Evolutionary conservation across 75 land plant species (phyloP), one percentile per base, ranked within the genome.

Genomic region (Cryptomeria japonica): DNA sequence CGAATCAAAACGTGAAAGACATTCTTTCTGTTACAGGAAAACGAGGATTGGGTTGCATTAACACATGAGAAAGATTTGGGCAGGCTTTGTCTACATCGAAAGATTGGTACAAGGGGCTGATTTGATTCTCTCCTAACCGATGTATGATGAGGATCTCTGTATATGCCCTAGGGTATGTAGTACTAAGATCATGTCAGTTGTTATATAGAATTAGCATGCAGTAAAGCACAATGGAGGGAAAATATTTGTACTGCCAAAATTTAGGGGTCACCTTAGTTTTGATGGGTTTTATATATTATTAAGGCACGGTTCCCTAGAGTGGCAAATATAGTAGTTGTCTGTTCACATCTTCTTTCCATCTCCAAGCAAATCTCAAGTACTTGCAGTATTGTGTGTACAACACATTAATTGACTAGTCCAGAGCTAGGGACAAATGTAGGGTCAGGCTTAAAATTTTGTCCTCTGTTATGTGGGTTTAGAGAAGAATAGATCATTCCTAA

Each of bases 21-120:
- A 72, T 72, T 28, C 31, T 28, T 72, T 72, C 75, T 72, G 31
- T 73, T 32, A 10, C 7, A 15, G 36, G 2, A 10, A 82, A 82
- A 46, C 41, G 51, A 44, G 51, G 31, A 46, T 82, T 42, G 84
- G 32, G 34, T 22, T 82, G 22, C 47, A 46, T 28, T 82, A 42
- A 46, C 84, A 82, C 84, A 41, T 42, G 83, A 44, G 84, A 46
- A 82, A 82, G 84, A 82, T 82, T 82, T 82, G 49, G 84, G 84
- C 25, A 46, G 46, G 84, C 15, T 25, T 44, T 82, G 84, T 82
- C 84, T 46, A 22, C n/a, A 82, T 82, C 84, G n/a, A 49, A 13
- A 82, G 84, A 82, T 46, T 11, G 46, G 32, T 82, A 28, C 84
- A 82, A 32, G 84, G 31, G 84, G 49, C 84, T 82, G 84, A 82